Conservation (phyloP, 2,329 filamentous ascomycete genomes). For the Fusarium sp. region DNA sequence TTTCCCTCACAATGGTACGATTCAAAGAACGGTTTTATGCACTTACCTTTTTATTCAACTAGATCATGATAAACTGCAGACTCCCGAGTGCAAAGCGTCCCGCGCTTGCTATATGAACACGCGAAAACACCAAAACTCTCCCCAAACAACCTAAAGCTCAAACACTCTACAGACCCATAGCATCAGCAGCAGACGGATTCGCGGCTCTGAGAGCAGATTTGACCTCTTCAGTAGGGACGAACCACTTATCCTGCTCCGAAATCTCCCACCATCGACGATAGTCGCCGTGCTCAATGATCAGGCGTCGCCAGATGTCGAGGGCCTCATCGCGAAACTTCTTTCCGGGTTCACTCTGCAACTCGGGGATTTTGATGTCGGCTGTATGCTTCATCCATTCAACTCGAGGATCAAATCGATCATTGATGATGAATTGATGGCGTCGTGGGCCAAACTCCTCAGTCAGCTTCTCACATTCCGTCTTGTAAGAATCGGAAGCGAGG, state of each 20-base stretch:
- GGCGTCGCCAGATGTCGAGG: not conserved
- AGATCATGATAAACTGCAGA: not conserved
- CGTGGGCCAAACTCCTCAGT: not conserved
- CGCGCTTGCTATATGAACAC: not conserved
- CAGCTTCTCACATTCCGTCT: not conserved
- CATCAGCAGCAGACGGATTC: not conserved
- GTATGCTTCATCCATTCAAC: conserved; percentile 12
- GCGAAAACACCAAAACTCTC: too few species aligned
- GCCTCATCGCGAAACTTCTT: not conserved
- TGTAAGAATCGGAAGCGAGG: not conserved
- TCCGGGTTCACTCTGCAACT: not conserved
- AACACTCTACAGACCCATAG: not conserved
- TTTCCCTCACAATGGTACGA: not conserved
- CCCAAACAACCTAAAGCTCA: fast-evolving
- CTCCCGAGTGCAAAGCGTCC: not conserved
- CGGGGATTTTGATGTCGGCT: not conserved
- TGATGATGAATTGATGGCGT: conserved; percentile 13
- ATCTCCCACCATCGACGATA: conserved; percentile 7
- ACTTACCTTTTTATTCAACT: not conserved
- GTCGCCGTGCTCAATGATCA: not conserved
- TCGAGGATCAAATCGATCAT: conserved; percentile 13
- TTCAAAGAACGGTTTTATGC: not conserved
- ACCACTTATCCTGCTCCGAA: not conserved
- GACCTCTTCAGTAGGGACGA: not conserved
- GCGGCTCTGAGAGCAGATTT: not conserved